Evolutionary conservation across 1,139 yeast genomes (phyloP).

Genomic region (Hyphopichia fennica): DNA sequence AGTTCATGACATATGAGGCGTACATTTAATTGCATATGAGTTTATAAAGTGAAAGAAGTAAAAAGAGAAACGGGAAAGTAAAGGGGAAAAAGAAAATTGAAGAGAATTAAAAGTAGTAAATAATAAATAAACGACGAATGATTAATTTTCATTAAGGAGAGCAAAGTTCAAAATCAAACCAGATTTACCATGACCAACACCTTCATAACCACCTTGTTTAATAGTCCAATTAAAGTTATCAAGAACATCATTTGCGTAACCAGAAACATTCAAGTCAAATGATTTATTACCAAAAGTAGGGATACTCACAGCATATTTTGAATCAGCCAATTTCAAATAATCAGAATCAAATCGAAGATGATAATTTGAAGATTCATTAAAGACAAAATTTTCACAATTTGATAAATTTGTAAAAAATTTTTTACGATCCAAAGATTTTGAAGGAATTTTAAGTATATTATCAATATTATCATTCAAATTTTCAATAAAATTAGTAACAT

Average conservation of each 20-base stretch:
- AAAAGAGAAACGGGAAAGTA: too few relatives aligned
- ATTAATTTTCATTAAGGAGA: constrained; percentile 29
- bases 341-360: constrained; percentile 40
- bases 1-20: too few relatives aligned
- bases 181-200: constrained; percentile 33
- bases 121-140: too few relatives aligned
- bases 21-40: too few relatives aligned
- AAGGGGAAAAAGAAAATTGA: too few relatives aligned
- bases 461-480: constrained; percentile 21
- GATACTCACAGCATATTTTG: constrained; percentile 40
- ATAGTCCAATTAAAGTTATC: constrained; percentile 47
- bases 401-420: constrained; percentile 29
- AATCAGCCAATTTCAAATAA: constrained; percentile 41
- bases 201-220: constrained; percentile 39
- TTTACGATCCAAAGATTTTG: constrained; percentile 30
- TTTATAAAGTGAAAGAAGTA: too few relatives aligned
- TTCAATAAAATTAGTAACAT: constrained; percentile 14
- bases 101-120: too few relatives aligned
- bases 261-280: constrained; percentile 41
- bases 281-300: constrained; percentile 40
- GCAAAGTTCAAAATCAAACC: constrained; percentile 45
- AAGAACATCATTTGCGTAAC: constrained; percentile 42
- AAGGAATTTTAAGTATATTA: constrained; percentile 27
- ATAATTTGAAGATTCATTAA: constrained; percentile 25
- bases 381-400: constrained; percentile 34